Percentiles rank a stretch among this genome's conserved stretches.
Evolutionary conservation across 2,329 filamentous ascomycete species (phyloP).

Genomic region (Dissoconium aciculare): DNA sequence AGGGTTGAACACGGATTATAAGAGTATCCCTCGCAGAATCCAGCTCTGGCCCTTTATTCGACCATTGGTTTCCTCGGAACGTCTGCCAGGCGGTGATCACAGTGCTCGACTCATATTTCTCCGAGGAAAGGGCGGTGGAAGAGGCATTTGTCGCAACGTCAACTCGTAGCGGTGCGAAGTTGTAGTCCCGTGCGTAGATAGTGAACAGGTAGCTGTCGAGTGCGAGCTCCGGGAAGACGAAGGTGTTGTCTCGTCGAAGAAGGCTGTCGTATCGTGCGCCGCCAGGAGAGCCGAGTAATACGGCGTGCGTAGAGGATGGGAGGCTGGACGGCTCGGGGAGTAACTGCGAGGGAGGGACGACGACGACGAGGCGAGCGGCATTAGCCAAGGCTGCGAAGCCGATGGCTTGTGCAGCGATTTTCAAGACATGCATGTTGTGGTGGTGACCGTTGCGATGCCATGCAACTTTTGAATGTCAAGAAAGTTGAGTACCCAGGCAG

Average conservation of each 20-base stretch:
- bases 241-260: slow-evolving; percentile 52
- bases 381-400: slow-evolving; percentile 17
- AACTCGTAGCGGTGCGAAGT: slow-evolving; percentile 65
- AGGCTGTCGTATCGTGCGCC: slow-evolving; percentile 42
- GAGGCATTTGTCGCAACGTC: too few species aligned
- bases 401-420: slow-evolving; percentile 6
- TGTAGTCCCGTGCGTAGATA: slow-evolving; percentile 57
- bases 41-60: slow-evolving; percentile 57
- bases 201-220: slow-evolving; percentile 67
- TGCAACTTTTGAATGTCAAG: too few species aligned
- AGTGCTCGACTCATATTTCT: slow-evolving; percentile 28
- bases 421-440: too few species aligned
- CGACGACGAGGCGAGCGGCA: slow-evolving; percentile 36
- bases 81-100: slow-evolving; percentile 62
- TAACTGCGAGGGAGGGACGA: slow-evolving; percentile 33
- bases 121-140: slow-evolving; percentile 9
- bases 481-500: too few species aligned
- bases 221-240: slow-evolving; percentile 60
- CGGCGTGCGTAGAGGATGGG: slow-evolving; percentile 45
- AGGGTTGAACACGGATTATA: slow-evolving; percentile 46
- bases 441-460: too few species aligned
- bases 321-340: slow-evolving; percentile 33
- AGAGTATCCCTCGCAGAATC: slow-evolving; percentile 30
- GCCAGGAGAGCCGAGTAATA: slow-evolving; percentile 35
- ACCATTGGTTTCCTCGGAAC: slow-evolving; percentile 79